Conservation (phyloP, 225 moss, liverwort and hornwort genomes). For the Pseudisothecium myosuroides region DNA sequence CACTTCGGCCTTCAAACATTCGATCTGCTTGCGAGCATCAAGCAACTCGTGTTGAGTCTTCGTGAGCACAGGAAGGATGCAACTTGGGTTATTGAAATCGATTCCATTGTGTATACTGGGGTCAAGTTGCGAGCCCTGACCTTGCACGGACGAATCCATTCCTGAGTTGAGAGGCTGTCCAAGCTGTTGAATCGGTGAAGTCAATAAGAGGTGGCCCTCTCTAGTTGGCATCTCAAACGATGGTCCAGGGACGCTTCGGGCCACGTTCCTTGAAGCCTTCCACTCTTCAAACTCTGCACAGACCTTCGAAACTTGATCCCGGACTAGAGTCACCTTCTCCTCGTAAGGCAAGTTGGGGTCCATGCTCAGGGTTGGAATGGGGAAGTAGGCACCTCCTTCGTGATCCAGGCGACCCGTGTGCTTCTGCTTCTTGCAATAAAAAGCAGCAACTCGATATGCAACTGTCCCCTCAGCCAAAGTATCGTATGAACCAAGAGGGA, state of each 20-base stretch:
- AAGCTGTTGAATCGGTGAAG: too few relatives aligned
- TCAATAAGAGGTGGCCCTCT: not conserved
- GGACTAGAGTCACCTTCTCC: not conserved
- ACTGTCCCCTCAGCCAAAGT: rapidly evolving
- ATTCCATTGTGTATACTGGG: too few relatives aligned
- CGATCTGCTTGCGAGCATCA: too few relatives aligned
- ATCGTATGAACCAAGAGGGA: not conserved
- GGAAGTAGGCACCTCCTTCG: not conserved
- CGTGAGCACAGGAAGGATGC: too few relatives aligned
- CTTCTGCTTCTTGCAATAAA: not conserved
- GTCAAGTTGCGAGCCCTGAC: too few relatives aligned
- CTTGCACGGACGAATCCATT: too few relatives aligned
- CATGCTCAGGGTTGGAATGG: not conserved
- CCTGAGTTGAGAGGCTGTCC: too few relatives aligned
- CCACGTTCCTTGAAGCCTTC: not conserved
- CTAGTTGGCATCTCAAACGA: not conserved
- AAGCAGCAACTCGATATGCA: not conserved
- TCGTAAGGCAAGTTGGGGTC: not conserved
- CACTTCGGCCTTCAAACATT: not conserved
- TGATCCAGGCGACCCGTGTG: not conserved
- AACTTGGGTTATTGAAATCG: too few relatives aligned
- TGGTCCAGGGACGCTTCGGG: not conserved
- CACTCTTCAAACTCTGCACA: not conserved
- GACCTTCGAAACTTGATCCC: not conserved
- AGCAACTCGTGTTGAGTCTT: too few relatives aligned